Conservation (phyloP, 2,329 filamentous ascomycete genomes). For the Alternaria sp. region DNA sequence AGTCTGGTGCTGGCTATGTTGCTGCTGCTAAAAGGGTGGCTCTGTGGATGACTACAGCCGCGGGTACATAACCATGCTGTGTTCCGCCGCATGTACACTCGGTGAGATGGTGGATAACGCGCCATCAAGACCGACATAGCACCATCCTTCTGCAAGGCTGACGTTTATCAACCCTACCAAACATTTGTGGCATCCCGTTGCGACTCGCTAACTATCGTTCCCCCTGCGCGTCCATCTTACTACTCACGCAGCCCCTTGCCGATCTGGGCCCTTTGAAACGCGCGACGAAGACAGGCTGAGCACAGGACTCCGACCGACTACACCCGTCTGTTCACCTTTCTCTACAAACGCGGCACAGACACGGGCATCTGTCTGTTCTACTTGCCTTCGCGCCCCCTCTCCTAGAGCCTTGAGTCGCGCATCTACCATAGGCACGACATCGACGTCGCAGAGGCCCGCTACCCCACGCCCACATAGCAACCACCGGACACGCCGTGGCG, state of each 20-base stretch:
- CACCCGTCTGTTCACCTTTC: constrained; percentile 10
- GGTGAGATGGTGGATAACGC: not conserved
- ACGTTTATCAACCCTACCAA: not conserved
- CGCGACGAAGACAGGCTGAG: constrained; percentile 23
- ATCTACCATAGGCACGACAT: not conserved
- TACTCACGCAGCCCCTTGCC: constrained; percentile 34
- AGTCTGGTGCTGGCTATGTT: constrained; percentile 4
- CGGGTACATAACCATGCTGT: not conserved
- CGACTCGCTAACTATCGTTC: not conserved
- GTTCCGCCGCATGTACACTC: not conserved
- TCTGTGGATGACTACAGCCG: not conserved
- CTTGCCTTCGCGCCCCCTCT: not conserved
- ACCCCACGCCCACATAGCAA: not conserved
- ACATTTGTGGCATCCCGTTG: constrained; percentile 10
- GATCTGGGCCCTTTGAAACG: constrained; percentile 38
- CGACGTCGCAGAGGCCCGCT: not conserved
- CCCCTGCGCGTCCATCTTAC: constrained; percentile 29
- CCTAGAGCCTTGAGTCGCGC: not conserved
- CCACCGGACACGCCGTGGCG: constrained; percentile 12
- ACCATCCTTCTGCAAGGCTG: constrained; percentile 11
- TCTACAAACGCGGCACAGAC: constrained; percentile 14
- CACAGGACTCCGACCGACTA: constrained; percentile 26
- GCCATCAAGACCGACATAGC: not conserved
- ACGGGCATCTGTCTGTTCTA: not conserved
- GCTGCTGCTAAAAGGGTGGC: constrained; percentile 19